These are phyloP conservation scores for Schizosaccharomyces japonicus DNA, from an alignment of 805 yeast genomes.

Conservation along the genomic window DNA sequence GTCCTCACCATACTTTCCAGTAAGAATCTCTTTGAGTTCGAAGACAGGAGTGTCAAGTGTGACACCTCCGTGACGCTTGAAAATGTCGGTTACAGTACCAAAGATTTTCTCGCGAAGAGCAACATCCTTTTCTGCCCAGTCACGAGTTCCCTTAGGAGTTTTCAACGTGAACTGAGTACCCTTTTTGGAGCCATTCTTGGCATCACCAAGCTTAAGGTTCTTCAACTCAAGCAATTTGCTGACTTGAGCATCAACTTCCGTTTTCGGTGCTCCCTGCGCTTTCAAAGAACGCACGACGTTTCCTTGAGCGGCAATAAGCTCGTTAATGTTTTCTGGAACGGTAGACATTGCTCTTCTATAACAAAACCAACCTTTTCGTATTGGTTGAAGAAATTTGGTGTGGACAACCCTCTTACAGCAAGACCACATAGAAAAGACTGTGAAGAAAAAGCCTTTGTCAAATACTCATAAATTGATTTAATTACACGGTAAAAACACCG, in stretches of 20 bases:
- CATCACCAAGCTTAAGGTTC: neutral
- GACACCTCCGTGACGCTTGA: constrained; percentile 92
- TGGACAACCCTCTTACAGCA: too few relatives aligned
- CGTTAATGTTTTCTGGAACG: neutral
- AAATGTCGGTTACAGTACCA: constrained; percentile 40
- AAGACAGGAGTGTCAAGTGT: constrained; percentile 97
- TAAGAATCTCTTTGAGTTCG: constrained; percentile 77
- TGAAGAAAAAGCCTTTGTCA: too few relatives aligned
- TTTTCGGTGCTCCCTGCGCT: neutral
- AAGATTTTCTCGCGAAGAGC: constrained; percentile 76
- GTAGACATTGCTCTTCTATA: neutral
- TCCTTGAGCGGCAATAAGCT: neutral
- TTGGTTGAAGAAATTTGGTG: too few relatives aligned
- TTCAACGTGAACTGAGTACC: constrained; percentile 40
- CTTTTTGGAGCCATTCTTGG: neutral
- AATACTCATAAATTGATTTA: too few relatives aligned
- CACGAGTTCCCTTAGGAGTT: constrained; percentile 72
- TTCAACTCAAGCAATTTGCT: neutral
- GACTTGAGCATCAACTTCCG: neutral
- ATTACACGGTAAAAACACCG: too few relatives aligned
- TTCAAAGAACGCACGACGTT: neutral
- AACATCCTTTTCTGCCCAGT: constrained; percentile 98
- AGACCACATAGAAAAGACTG: too few relatives aligned
- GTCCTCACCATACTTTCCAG: constrained; percentile 97
- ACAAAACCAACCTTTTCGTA: too few relatives aligned